Percentiles rank a stretch among this genome's conserved stretches.
Conservation (phyloP, 371 early-diverging fungal species). For the Mortierella sp. region DNA sequence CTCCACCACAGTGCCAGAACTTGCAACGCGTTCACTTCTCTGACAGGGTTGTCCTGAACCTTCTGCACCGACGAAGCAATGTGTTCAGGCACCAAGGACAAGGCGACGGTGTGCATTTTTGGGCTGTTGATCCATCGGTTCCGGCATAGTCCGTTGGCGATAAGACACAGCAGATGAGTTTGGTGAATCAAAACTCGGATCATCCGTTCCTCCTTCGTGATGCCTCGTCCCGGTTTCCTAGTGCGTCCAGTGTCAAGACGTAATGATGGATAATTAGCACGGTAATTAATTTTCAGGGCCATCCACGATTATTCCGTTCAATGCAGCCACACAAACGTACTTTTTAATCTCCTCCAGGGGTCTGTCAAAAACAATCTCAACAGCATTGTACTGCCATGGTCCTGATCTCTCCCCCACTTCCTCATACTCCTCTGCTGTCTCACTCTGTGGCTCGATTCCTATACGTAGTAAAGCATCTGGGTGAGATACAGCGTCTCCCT, state of each 20-base stretch:
- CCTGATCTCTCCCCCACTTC: conserved; percentile 45
- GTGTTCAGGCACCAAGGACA: conserved; percentile 38
- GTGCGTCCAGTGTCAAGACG: no score
- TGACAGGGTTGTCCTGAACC: conserved; percentile 1
- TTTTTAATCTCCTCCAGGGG: conserved; percentile 33
- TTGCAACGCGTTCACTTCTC: conserved; percentile 58
- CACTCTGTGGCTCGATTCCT: not conserved
- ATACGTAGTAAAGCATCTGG: not conserved
- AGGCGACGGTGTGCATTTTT: conserved; percentile 45
- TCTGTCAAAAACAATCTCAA: conserved; percentile 55
- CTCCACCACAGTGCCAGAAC: conserved; percentile 72
- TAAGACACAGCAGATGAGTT: conserved; percentile 61
- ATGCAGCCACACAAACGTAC: not conserved
- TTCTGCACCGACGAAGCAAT: conserved; percentile 30
- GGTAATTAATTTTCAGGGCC: not conserved
- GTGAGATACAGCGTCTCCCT: no score
- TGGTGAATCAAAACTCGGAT: conserved; percentile 61
- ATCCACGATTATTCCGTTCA: not conserved
- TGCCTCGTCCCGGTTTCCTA: conserved; percentile 33
- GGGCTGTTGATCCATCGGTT: conserved; percentile 63
- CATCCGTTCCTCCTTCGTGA: conserved; percentile 61
- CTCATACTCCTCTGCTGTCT: not conserved
- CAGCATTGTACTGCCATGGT: conserved; percentile 54
- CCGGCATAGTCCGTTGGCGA: conserved; percentile 58
- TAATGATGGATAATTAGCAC: not conserved